Conservation (phyloP, 202 grass and related monocot genomes). For the Brachypodium distachyon region DNA sequence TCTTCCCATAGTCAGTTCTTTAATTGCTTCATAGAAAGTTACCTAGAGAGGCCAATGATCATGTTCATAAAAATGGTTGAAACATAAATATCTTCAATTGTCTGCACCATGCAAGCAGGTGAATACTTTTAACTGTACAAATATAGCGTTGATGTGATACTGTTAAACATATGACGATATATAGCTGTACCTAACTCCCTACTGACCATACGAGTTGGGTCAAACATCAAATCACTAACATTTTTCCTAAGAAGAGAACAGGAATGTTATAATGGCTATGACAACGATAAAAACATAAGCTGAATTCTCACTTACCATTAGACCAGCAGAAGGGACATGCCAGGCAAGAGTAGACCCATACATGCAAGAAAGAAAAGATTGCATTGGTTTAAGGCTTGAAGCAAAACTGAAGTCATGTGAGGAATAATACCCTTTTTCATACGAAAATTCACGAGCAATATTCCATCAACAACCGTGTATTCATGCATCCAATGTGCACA, state of each 20-base stretch:
- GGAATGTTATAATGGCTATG: background rate
- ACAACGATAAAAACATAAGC: background rate
- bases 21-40: conserved; percentile 90
- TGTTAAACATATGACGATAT: background rate
- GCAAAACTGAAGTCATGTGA: conserved; percentile 2
- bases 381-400: background rate
- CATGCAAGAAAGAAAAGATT: conserved; percentile 31
- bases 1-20: conserved; percentile 58
- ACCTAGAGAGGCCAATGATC: conserved; percentile 46
- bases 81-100: background rate
- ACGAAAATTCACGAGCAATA: background rate
- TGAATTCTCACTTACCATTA: conserved; percentile 62
- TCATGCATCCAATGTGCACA: background rate
- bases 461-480: background rate
- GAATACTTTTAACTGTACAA: background rate
- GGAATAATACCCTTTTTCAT: background rate
- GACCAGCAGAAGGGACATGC: conserved; percentile 96
- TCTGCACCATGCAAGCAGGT: background rate
- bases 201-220: background rate
- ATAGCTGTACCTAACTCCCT: background rate
- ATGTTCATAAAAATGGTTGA: background rate
- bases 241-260: background rate
- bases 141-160: background rate
- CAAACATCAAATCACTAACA: background rate
- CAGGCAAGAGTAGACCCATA: conserved; percentile 97